These are phyloP conservation scores for Chalciporus sphaerocephalus DNA, from an alignment of 768 basidiomycete species.

Conservation along the genomic window DNA sequence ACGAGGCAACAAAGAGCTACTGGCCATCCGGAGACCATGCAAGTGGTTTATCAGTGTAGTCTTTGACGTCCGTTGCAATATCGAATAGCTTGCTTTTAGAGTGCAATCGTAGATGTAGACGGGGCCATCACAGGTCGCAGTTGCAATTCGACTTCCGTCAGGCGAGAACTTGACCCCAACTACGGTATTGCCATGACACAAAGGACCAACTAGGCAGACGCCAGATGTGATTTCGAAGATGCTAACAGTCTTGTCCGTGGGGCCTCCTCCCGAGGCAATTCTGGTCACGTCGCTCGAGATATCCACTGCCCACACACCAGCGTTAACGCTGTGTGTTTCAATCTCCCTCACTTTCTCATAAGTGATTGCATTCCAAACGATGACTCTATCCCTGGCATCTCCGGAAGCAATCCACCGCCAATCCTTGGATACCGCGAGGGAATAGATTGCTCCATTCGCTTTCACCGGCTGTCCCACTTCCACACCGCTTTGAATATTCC, in stretches of 20 bases:
- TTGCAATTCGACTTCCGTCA: slow-evolving; percentile 9
- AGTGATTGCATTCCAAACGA: slow-evolving; percentile 8
- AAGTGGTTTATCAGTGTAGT: neutral
- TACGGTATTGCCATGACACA: slow-evolving; percentile 1
- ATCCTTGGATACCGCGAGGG: slow-evolving; percentile 7
- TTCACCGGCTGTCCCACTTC: slow-evolving; percentile 2
- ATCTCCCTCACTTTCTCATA: slow-evolving; percentile 1
- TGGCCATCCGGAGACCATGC: neutral
- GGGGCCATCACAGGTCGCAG: slow-evolving; percentile 13
- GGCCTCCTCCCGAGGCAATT: slow-evolving; percentile 5
- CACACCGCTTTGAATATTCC: slow-evolving; percentile 3
- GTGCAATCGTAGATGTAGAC: neutral
- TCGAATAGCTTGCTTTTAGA: neutral
- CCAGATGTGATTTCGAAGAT: slow-evolving; percentile 5
- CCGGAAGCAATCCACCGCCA: slow-evolving; percentile 6
- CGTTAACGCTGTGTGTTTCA: neutral
- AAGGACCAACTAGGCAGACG: slow-evolving; percentile 1
- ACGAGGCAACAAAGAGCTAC: neutral
- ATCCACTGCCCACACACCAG: slow-evolving; percentile 5
- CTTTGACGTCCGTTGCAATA: neutral
- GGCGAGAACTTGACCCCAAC: slow-evolving; percentile 26
- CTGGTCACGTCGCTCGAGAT: slow-evolving; percentile 8
- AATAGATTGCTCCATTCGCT: neutral
- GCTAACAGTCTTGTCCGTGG: neutral
- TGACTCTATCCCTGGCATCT: slow-evolving; percentile 1